Conservation (phyloP, 2,329 filamentous ascomycete species). For the Penicillium italicum region DNA sequence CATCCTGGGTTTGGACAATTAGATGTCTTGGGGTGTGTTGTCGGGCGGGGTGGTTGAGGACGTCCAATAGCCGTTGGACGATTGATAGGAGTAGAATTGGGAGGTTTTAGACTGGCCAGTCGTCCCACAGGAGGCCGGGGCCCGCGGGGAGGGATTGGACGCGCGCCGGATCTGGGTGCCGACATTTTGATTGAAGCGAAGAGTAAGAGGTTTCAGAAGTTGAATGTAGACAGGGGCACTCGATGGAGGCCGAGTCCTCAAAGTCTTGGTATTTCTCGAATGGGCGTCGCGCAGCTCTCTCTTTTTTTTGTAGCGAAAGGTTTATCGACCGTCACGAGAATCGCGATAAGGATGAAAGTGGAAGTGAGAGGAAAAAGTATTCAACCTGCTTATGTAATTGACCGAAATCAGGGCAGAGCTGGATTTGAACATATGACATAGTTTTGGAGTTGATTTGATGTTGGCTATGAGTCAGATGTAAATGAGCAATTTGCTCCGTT, state of each 20-base stretch:
- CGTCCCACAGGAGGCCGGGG: constrained; percentile 35
- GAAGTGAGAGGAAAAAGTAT: constrained; percentile 5
- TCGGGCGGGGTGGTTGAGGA: constrained; percentile 31
- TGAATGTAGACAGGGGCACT: background rate
- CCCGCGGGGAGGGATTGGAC: constrained; percentile 27
- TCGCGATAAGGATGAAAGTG: constrained; percentile 9
- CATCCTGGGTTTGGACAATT: constrained; percentile 47
- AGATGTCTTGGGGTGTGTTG: constrained; percentile 38
- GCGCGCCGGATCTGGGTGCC: constrained; percentile 32
- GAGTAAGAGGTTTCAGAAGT: background rate
- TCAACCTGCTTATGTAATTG: constrained; percentile 3
- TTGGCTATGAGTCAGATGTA: background rate
- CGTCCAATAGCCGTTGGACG: constrained; percentile 35
- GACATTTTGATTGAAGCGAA: constrained; percentile 26
- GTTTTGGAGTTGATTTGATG: background rate
- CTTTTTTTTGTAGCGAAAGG: constrained; percentile 1
- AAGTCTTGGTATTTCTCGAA: background rate
- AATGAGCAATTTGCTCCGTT: background rate
- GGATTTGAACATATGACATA: background rate
- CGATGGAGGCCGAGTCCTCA: constrained; percentile 3
- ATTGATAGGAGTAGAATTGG: constrained; percentile 37
- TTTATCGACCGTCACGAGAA: constrained; percentile 7
- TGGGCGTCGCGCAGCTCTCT: background rate
- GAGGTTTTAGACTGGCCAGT: constrained; percentile 41
- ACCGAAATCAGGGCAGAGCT: background rate